These are phyloP conservation scores for Aspergillus panamensis DNA, from an alignment of 495 filamentous ascomycete genomes.

Conservation along the genomic window DNA sequence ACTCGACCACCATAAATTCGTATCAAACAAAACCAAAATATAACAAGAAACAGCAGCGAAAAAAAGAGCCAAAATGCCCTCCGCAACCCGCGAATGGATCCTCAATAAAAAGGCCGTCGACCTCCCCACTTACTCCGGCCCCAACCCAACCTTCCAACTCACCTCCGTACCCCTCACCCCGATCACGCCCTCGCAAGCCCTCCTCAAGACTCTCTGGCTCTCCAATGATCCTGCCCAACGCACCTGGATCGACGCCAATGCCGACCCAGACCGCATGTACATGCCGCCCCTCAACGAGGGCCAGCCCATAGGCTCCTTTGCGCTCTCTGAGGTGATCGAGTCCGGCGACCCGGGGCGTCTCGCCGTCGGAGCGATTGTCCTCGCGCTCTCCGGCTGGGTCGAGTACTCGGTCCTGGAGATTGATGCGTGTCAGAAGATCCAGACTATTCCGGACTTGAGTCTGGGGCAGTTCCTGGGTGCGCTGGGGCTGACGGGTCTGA, in stretches of 20 bases:
- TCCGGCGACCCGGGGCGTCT: conserved; percentile 27
- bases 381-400: conserved; percentile 43
- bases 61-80: conserved; percentile 10
- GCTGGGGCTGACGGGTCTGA: conserved; percentile 48
- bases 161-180: conserved; percentile 40
- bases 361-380: conserved; percentile 38
- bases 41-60: background rate
- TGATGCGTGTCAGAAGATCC: conserved; percentile 25
- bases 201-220: conserved; percentile 58
- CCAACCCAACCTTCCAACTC: conserved; percentile 46
- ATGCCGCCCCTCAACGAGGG: conserved; percentile 54
- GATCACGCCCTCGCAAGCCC: conserved; percentile 50
- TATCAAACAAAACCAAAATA: background rate
- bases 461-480: conserved; percentile 49
- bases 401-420: conserved; percentile 48
- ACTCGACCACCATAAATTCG: too few species aligned
- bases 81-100: conserved; percentile 35
- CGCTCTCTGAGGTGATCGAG: conserved; percentile 46
- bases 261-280: conserved; percentile 50
- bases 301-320: conserved; percentile 54
- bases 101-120: conserved; percentile 31
- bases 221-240: conserved; percentile 70
- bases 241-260: conserved; percentile 55
- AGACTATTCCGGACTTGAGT: conserved; percentile 32
- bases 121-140: conserved; percentile 17